Conservation (phyloP, 2,329 filamentous ascomycete genomes). For the Dothistroma pini region DNA sequence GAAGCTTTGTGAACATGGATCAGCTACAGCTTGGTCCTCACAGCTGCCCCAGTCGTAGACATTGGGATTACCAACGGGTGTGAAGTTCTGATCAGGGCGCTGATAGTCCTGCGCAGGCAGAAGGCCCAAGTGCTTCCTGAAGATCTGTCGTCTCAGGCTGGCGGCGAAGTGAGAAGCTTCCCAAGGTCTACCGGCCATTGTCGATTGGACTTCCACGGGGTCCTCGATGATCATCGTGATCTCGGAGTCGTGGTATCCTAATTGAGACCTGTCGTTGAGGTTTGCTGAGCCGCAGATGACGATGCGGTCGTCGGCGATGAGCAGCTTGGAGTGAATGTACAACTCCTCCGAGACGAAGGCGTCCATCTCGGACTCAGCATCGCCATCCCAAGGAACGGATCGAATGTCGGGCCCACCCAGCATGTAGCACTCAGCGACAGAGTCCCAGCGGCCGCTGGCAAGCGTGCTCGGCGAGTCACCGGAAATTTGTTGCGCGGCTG, state of each 20-base stretch:
- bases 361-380: conserved; percentile 54
- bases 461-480: conserved; percentile 43
- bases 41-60: conserved; percentile 47
- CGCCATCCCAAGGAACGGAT: conserved; percentile 57
- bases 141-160: conserved; percentile 78
- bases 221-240: conserved; percentile 89
- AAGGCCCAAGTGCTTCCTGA: conserved; percentile 86
- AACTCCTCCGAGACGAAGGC: conserved; percentile 62
- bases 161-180: conserved; percentile 72
- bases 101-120: conserved; percentile 70
- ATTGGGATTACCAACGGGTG: conserved; percentile 57
- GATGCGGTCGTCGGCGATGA: conserved; percentile 77
- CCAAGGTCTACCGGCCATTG: conserved; percentile 70
- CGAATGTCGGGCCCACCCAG: conserved; percentile 67
- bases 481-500: conserved; percentile 55
- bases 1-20: conserved; percentile 69
- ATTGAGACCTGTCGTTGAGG: conserved; percentile 69
- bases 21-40: conserved; percentile 59
- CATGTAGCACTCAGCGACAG: conserved; percentile 80
- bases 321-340: conserved; percentile 64
- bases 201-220: conserved; percentile 62
- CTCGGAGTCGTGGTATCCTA: conserved; percentile 81
- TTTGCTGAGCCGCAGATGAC: conserved; percentile 78
- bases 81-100: conserved; percentile 53
- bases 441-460: conserved; percentile 63